Evolutionary conservation across 2,329 filamentous ascomycete species (phyloP), one percentile per base, ranked within the genome.

Genomic region (Microascus cirrosus): DNA sequence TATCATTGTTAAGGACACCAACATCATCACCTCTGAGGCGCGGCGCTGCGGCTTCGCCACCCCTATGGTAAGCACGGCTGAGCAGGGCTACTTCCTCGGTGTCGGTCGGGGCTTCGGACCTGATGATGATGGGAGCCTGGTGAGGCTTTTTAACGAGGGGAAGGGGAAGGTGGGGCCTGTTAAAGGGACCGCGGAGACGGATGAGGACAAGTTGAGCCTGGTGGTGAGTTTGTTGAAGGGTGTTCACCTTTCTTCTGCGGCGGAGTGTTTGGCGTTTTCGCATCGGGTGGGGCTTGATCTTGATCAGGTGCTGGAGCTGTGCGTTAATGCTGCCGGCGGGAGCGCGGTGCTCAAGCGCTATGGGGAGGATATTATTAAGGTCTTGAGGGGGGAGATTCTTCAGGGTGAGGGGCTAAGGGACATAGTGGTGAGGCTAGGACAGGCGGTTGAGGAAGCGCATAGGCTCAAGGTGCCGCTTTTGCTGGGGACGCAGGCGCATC

Each of bases 11-110:
- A 85, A 85, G 69, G 82, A 85, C 67, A 72, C 74, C 65, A 77
- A 80, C 55, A 89, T 89, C 69, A 86, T 89, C 66, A 88, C 85
- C 1, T 79, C 81, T 28, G 83, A 83, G 59, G 83, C 84, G 1
- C 74, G 83, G 22, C 72, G 80, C 50, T 70, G 74, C 57, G 73
- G 74, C 32, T 87, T 86, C 66, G 77, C 83, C 0, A 78, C 78
- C 1, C 82, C 82, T 0, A 78, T 89, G 65, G 81, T 79, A 58
- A 78, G 77, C 42, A 75, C 77, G 0, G 84, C 85, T 12, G 85
- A 89, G 69, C 83, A 87, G 67, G 75, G 80, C 32, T 87, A 86
- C 65, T 77, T 86, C 58, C 70, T 80, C 32, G 82, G 77, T 15
- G 68, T 87, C 8, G 73, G 79, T 25, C 77, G 79, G 48, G 85